Evolutionary conservation across 2,329 filamentous ascomycete genomes (phyloP), one percentile per base, ranked within the genome.

Genomic region (Akanthomyces lecanii): DNA sequence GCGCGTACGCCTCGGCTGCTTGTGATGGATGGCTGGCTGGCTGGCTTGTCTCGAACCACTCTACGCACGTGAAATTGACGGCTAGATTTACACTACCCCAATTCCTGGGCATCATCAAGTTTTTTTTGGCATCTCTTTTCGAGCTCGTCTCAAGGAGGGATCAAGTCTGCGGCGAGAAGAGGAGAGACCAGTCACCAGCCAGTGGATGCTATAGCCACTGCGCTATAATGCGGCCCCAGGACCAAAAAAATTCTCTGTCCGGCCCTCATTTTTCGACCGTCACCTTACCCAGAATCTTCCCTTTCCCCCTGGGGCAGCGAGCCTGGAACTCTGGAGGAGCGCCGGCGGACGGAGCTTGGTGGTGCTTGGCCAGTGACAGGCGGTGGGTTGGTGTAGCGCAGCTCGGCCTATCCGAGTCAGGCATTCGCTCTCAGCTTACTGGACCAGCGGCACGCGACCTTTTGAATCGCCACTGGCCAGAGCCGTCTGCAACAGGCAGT

Each of bases 221-320:
- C 59, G 51, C 51, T 62, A 54, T 62, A 55, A 54, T 48, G 25
- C 28, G n/a, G 38, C 42, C 40, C 40, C 38, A 14, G 33, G 33
- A 36, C 33, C 33, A 42, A 7, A 30, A 38, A 30, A 51, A 60
- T 30, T 21, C 36, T 54, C 30, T 56, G 42, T 30, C 60, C 30
- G 23, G 47, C 45, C 47, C 57, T 44, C 47, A 60, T 42, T 60
- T 28, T 28, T 54, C 14, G 5, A 33, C 30, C 60, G 10, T 56
- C 38, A 56, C 60, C 60, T 62, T 62, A 56, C 60, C 60, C 60
- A 56, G 60, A 62, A 62, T 62, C 60, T 62, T 36, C 23, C 45
- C 18, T 56, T 62, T 56, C 33, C 52, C 60, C 60, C 52, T n/a
- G 16, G 60, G 51, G 51, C 45, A 36, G 47, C 16, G 30, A 42